Conservation (phyloP, 257 asterid genomes). For the Forsythia suspensa region DNA sequence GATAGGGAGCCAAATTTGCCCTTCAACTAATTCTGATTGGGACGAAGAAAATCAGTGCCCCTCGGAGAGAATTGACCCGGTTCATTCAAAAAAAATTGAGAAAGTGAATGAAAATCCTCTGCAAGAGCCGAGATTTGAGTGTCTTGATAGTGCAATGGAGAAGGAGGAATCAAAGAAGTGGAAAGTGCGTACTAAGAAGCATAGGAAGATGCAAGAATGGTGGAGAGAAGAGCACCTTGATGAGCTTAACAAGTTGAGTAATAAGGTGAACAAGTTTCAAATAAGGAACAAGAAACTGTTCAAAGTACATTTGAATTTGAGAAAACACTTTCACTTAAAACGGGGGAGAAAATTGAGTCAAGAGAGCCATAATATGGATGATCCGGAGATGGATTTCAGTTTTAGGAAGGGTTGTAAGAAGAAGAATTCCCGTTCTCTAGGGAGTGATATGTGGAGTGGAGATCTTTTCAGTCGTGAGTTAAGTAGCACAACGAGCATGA, state of each 20-base stretch:
- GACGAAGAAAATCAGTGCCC: constrained; percentile 62
- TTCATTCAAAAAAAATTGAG: constrained; percentile 35
- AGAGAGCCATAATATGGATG: constrained; percentile 23
- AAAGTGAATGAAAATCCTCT: constrained; percentile 37
- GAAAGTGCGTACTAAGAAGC: constrained; percentile 44
- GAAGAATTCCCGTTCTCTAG: constrained; percentile 46
- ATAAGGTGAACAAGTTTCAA: constrained; percentile 25
- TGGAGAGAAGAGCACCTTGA: constrained; percentile 90
- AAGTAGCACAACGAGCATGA: constrained; percentile 98
- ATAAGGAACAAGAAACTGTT: constrained; percentile 32
- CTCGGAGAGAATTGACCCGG: constrained; percentile 24
- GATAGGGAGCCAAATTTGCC: constrained; percentile 89
- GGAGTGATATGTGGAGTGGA: constrained; percentile 73
- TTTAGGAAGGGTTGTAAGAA: constrained; percentile 64
- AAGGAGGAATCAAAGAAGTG: constrained; percentile 44
- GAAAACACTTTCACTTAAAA: constrained; percentile 53
- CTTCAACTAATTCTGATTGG: constrained; percentile 52
- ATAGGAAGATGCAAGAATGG: constrained; percentile 92
- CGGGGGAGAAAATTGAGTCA: constrained; percentile 26
- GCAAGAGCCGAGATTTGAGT: constrained; percentile 33
- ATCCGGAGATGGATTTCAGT: constrained; percentile 66
- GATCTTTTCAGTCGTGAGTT: constrained; percentile 90
- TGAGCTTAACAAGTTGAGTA: constrained; percentile 46
- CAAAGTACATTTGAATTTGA: constrained; percentile 61
- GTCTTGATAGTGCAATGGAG: constrained; percentile 26